phyloP scores from a whole-genome alignment of 768 basidiomycete species.

The Russula sp. region DNA sequence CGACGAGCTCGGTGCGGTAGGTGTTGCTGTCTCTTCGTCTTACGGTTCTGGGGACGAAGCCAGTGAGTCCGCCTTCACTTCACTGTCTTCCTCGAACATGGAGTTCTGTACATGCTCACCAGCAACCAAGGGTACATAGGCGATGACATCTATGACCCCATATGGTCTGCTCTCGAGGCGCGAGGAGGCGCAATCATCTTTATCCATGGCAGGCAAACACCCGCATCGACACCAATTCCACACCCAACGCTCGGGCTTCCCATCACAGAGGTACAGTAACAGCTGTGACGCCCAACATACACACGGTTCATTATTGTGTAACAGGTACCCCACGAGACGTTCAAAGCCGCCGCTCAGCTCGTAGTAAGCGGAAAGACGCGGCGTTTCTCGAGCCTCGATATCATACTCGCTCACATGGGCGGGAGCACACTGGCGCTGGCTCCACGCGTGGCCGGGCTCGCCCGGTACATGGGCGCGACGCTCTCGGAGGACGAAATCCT shows the following conservation, averaged over 20 bases:
- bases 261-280: conserved; percentile 52
- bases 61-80: conserved; percentile 41
- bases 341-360: conserved; percentile 75
- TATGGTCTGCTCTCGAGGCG: conserved; percentile 68
- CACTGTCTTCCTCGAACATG: not conserved
- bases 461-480: conserved; percentile 65
- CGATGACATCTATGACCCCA: conserved; percentile 56
- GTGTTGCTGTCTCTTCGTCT: conserved; percentile 63
- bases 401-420: conserved; percentile 74
- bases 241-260: conserved; percentile 65
- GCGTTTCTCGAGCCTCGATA: conserved; percentile 54
- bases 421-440: conserved; percentile 65
- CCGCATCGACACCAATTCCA: conserved; percentile 62
- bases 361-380: conserved; percentile 71
- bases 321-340: conserved; percentile 79
- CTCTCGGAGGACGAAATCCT: conserved; percentile 65
- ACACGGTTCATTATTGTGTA: not conserved
- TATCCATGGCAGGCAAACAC: conserved; percentile 67
- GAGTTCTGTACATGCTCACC: not conserved
- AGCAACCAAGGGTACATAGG: conserved; percentile 62
- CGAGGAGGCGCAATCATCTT: conserved; percentile 62
- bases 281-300: conserved; percentile 11
- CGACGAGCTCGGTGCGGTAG: conserved; percentile 60
- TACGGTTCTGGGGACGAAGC: conserved; percentile 56
- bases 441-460: conserved; percentile 63